These are phyloP conservation scores for Pythium aphanidermatum DNA, from an alignment of 352 stramenopile genomes.

Conservation along the genomic window DNA sequence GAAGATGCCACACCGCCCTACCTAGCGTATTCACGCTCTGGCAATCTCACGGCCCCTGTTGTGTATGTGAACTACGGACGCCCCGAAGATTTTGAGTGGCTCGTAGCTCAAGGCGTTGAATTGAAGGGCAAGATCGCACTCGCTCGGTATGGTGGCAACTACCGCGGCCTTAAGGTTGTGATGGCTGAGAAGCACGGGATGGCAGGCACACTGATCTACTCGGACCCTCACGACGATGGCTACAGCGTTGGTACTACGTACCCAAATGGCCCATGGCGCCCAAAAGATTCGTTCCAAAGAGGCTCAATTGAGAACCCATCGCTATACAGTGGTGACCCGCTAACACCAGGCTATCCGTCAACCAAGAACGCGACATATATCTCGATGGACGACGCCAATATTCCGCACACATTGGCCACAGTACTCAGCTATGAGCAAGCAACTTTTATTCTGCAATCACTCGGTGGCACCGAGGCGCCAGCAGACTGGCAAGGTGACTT, in stretches of 20 bases:
- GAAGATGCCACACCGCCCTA: slow-evolving; percentile 62
- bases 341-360: slow-evolving; percentile 28
- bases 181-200: slow-evolving; percentile 74
- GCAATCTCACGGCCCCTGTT: slow-evolving; percentile 58
- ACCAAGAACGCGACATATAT: slow-evolving; percentile 23
- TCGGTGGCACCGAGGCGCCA: slow-evolving; percentile 54
- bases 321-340: slow-evolving; percentile 67
- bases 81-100: slow-evolving; percentile 77
- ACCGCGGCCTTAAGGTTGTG: slow-evolving; percentile 80
- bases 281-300: slow-evolving; percentile 73
- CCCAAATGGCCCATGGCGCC: slow-evolving; percentile 76
- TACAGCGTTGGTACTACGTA: slow-evolving; percentile 61
- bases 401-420: slow-evolving; percentile 60
- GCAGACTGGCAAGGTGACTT: slow-evolving; percentile 59
- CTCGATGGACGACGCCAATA: slow-evolving; percentile 40
- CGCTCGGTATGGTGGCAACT: slow-evolving; percentile 74
- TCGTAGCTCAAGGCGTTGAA: slow-evolving; percentile 57
- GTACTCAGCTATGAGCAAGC: slow-evolving; percentile 83
- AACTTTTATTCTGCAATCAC: slow-evolving; percentile 53
- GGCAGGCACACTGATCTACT: slow-evolving; percentile 83
- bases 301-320: slow-evolving; percentile 83
- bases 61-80: slow-evolving; percentile 88
- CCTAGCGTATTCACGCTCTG: slow-evolving; percentile 75
- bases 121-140: slow-evolving; percentile 81
- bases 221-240: slow-evolving; percentile 82